Conservation (phyloP, 177 flowering plant genomes). For the Tripterygium wilfordii region DNA sequence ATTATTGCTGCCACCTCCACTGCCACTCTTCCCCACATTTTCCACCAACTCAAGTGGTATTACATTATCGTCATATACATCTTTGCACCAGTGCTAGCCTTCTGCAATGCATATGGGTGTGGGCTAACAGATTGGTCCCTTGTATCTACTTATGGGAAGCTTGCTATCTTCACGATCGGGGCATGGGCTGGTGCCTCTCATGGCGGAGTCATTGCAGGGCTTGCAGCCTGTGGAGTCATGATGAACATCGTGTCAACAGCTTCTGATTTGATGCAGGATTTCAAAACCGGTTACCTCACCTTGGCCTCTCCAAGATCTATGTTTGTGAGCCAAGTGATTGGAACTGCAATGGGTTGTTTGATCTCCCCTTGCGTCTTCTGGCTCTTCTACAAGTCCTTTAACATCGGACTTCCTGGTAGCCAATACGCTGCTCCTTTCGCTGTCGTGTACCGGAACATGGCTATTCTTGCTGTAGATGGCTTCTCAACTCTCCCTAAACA, state of each 20-base stretch:
- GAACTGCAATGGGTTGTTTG: conserved; percentile 23
- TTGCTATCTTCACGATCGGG: conserved; percentile 22
- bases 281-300: too few relatives aligned
- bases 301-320: conserved; percentile 20
- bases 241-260: too few relatives aligned
- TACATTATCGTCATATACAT: conserved; percentile 18
- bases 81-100: conserved; percentile 17
- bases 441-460: conserved; percentile 14
- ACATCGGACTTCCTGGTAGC: conserved; percentile 9
- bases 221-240: conserved; percentile 28
- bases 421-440: conserved; percentile 19
- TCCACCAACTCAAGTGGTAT: conserved; percentile 19
- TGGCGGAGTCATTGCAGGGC: conserved; percentile 23
- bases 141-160: conserved; percentile 25
- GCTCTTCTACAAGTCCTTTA: conserved; percentile 22
- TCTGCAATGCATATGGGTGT: too few relatives aligned
- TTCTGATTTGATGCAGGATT: too few relatives aligned
- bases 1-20: conserved; percentile 14
- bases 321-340: conserved; percentile 24
- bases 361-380: conserved; percentile 22
- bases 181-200: conserved; percentile 19
- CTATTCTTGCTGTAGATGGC: conserved; percentile 19
- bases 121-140: conserved; percentile 28
- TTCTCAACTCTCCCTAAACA: conserved; percentile 16
- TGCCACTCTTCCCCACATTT: conserved; percentile 13